Evolutionary conservation across 805 yeast genomes (phyloP).

Genomic region (Pichia occidentalis): DNA sequence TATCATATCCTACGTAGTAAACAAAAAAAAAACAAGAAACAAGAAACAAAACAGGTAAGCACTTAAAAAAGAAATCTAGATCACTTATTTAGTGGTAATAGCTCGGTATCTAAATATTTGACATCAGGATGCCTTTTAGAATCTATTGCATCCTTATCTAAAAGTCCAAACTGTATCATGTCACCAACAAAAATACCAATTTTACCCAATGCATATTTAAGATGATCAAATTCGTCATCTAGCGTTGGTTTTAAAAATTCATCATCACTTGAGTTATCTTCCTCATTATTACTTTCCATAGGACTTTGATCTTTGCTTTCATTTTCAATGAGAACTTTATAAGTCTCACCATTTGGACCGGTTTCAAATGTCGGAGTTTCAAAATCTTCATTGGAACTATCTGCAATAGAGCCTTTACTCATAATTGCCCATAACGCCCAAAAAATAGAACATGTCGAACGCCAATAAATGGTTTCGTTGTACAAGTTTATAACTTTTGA

Average conservation of each 20-base stretch:
- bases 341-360: conserved; percentile 54
- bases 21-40: conserved; percentile 15
- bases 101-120: conserved; percentile 36
- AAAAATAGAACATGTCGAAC: conserved; percentile 67
- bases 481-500: conserved; percentile 42
- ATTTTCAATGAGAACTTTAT: conserved; percentile 29
- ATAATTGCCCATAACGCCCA: conserved; percentile 95
- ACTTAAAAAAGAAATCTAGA: conserved; percentile 26
- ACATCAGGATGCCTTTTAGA: conserved; percentile 30
- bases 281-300: conserved; percentile 23
- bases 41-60: conserved; percentile 12
- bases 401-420: conserved; percentile 20
- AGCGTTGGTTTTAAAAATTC: conserved; percentile 27
- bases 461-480: conserved; percentile 68
- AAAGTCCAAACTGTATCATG: conserved; percentile 51
- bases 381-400: background rate
- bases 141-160: conserved; percentile 29
- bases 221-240: conserved; percentile 69
- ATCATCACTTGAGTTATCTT: conserved; percentile 21
- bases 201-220: conserved; percentile 70
- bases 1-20: conserved; percentile 8
- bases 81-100: conserved; percentile 27
- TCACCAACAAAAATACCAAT: conserved; percentile 71
- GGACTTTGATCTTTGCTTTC: conserved; percentile 22
- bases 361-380: conserved; percentile 29